These are phyloP conservation scores for Mycosphaerella arachidis DNA, from an alignment of 2,329 filamentous ascomycete species.

Conservation along the genomic window DNA sequence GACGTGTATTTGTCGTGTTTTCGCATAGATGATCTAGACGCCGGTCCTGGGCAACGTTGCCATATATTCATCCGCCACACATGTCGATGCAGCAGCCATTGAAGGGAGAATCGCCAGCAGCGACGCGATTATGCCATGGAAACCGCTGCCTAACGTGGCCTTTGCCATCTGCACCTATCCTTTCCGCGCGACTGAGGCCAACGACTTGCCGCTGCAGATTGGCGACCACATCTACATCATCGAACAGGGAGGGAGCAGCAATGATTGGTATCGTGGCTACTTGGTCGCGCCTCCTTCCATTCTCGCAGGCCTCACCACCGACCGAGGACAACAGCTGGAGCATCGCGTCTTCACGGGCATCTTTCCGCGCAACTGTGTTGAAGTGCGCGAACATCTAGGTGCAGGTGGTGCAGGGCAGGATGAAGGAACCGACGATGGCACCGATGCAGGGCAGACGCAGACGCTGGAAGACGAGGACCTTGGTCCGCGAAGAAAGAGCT, in stretches of 20 bases:
- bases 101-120: neutral
- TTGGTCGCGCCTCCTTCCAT: constrained; percentile 90
- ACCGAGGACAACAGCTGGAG: constrained; percentile 88
- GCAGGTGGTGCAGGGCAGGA: constrained; percentile 58
- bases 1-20: neutral
- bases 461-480: constrained; percentile 43
- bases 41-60: neutral
- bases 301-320: constrained; percentile 82
- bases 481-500: constrained; percentile 27
- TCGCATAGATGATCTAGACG: neutral
- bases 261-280: constrained; percentile 92
- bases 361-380: constrained; percentile 89
- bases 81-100: neutral
- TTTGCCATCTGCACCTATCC: constrained; percentile 96
- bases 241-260: constrained; percentile 80
- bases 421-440: constrained; percentile 4
- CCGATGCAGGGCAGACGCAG: constrained; percentile 22
- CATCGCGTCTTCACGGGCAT: constrained; percentile 98
- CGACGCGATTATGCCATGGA: constrained; percentile 72
- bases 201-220: constrained; percentile 92
- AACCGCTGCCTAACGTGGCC: constrained; percentile 91
- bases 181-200: constrained; percentile 78
- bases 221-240: constrained; percentile 99
- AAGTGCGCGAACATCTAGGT: constrained; percentile 86
- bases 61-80: neutral